Evolutionary conservation across 495 filamentous ascomycete genomes (phyloP), one percentile per base, ranked within the genome.

Genomic region (Echria macrotheca): DNA sequence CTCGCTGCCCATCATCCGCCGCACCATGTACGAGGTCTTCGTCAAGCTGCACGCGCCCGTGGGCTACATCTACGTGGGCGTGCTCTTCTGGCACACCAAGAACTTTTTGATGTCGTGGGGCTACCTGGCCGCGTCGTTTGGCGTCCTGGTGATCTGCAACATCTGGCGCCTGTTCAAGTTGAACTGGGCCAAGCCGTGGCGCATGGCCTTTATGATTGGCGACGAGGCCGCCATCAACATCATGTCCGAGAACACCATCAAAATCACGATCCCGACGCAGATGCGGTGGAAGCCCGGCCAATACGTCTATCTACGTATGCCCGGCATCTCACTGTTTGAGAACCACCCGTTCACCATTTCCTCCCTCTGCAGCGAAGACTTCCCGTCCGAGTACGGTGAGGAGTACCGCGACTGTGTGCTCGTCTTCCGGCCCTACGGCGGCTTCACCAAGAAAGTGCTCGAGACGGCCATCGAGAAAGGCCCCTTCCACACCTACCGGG

Each of bases 321-420:
- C 91, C 0, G 86, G 87, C 2, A 88, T 97, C 53, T 88, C 87
- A 0, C 61, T 93, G 22, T 80, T 95, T 55, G 86, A 96, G 57
- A 96, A 91, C 56, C 91, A 97, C 51, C 91, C 91, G 3, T 97
- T 97, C 65, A 97, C 91, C 4, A 90, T 97, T 44, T 84, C 93
- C 6, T 95, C 90, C 0, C 78, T 95, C 14, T 94, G 76, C 80
- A 87, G 67, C 35, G 75, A 76, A 35, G 89, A 96, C 59, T 93
- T 94, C 49, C 89, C 88, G 7, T 95, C 89, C 10, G 82, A 84
- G 39, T 95, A 91, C 59, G 87, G 87, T 33, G 84, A 89, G 47
- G 74, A 89, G 24, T 95, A 88, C 56, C 75, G 90, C 48, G 93
- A 97, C 64, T 83, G 94, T 65, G 83, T 83, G 12, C 72, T 97